These are phyloP conservation scores for Chytridium lagenaria DNA, from an alignment of 371 early-diverging fungal species.

Conservation along the genomic window DNA sequence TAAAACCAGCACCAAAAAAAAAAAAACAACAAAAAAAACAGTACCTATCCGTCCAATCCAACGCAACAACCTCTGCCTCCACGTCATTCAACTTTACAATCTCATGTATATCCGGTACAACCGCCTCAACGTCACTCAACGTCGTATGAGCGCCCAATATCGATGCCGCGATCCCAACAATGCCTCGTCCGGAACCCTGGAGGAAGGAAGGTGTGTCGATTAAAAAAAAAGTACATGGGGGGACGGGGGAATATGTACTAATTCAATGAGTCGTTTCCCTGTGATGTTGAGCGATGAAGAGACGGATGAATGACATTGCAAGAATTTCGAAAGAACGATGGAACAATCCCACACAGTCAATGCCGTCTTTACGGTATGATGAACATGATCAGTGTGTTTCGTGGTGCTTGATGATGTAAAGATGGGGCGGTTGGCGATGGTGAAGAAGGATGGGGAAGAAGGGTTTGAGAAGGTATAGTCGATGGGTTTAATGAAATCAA, in stretches of 20 bases:
- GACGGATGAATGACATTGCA: background rate
- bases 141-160: slow-evolving; percentile 36
- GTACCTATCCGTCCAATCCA: slow-evolving; percentile 22
- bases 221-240: no score
- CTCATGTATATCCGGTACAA: slow-evolving; percentile 22
- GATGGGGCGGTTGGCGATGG: no score
- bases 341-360: slow-evolving; percentile 17
- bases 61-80: background rate
- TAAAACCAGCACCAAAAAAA: no score
- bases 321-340: slow-evolving; percentile 10
- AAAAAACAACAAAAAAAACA: no score
- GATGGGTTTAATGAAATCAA: background rate
- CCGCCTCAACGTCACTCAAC: slow-evolving; percentile 39
- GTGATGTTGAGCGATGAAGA: background rate
- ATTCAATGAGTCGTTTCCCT: slow-evolving; percentile 34
- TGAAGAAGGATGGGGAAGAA: no score
- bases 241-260: slow-evolving; percentile 16
- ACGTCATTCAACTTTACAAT: slow-evolving; percentile 34
- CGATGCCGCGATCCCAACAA: slow-evolving; percentile 37
- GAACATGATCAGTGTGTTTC: no score
- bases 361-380: slow-evolving; percentile 5
- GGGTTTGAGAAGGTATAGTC: no score
- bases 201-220: background rate
- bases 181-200: slow-evolving; percentile 34
- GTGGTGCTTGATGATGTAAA: no score